These are phyloP conservation scores for Dioscorea zingiberensis DNA, from an alignment of 106 monocot genomes.

Conservation along the genomic window DNA sequence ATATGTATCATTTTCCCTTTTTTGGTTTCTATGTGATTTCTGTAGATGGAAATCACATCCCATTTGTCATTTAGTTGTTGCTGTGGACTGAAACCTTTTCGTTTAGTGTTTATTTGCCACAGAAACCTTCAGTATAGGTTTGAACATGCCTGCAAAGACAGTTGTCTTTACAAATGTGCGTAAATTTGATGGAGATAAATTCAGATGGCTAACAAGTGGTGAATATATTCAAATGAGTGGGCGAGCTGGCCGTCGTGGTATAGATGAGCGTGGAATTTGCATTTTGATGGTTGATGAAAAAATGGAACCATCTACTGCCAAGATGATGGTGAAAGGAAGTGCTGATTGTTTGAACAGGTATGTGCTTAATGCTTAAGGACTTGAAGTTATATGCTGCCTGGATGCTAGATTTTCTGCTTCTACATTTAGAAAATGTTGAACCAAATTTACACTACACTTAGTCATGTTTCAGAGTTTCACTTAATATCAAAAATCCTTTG, in stretches of 20 bases:
- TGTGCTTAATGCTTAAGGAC: not conserved
- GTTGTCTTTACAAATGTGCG: conserved; percentile 96
- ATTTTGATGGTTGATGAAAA: conserved; percentile 99
- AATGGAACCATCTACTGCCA: conserved; percentile 98
- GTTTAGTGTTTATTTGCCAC: conserved; percentile 96
- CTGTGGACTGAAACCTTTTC: conserved; percentile 9
- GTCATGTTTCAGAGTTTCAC: too few relatives aligned
- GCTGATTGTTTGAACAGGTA: conserved; percentile 97
- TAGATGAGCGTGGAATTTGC: conserved; percentile 95
- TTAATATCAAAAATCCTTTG: too few relatives aligned
- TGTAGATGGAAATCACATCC: too few relatives aligned
- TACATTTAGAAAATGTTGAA: too few relatives aligned
- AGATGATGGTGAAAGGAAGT: conserved; percentile 91
- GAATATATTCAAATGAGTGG: conserved; percentile 99
- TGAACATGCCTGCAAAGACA: conserved; percentile 99
- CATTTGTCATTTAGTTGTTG: too few relatives aligned
- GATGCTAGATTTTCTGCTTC: not conserved
- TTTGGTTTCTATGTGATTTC: too few relatives aligned
- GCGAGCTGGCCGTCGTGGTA: conserved; percentile 96
- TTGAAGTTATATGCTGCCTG: not conserved
- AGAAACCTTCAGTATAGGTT: conserved; percentile 98
- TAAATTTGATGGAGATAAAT: conserved; percentile 98
- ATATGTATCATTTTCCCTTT: too few relatives aligned
- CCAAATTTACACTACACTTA: too few relatives aligned
- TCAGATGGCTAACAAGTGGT: conserved; percentile 95